phyloP scores from a whole-genome alignment of 106 monocot species.

The Posidonia australis region DNA sequence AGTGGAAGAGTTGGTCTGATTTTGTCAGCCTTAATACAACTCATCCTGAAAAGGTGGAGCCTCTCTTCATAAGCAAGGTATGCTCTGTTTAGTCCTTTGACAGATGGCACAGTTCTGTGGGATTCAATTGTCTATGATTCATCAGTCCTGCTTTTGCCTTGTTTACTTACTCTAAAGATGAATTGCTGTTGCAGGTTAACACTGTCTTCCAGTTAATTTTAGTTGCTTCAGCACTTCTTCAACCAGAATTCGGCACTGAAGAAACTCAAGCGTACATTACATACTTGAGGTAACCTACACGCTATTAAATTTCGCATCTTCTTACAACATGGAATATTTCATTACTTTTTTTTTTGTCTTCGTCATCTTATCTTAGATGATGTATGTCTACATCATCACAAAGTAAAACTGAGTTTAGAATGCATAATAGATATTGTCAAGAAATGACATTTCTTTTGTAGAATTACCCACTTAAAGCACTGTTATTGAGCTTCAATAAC shows the following conservation, averaged over 20 bases:
- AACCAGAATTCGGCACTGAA: conserved; percentile 75
- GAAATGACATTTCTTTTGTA: too few relatives aligned
- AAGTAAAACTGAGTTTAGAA: not conserved
- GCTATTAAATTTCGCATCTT: not conserved
- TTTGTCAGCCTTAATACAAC: conserved; percentile 62
- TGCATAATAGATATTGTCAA: not conserved
- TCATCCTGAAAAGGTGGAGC: conserved; percentile 64
- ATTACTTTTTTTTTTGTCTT: not conserved
- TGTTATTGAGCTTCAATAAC: too few relatives aligned
- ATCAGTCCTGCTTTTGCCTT: not conserved
- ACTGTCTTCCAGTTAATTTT: conserved; percentile 78
- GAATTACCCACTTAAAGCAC: too few relatives aligned
- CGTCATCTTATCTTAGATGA: not conserved
- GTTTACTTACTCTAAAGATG: not conserved
- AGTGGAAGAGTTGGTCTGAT: conserved; percentile 88
- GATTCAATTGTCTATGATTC: not conserved
- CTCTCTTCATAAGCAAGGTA: conserved; percentile 97
- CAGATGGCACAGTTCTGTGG: not conserved
- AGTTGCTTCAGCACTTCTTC: conserved; percentile 84
- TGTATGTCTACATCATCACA: not conserved
- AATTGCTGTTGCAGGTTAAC: conserved; percentile 50
- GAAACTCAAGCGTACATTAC: conserved; percentile 52
- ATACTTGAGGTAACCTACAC: conserved; percentile 51
- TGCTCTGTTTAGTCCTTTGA: not conserved
- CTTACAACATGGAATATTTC: not conserved